phyloP scores from a whole-genome alignment of 352 stramenopile genomes.

The Peronospora farinosa region DNA sequence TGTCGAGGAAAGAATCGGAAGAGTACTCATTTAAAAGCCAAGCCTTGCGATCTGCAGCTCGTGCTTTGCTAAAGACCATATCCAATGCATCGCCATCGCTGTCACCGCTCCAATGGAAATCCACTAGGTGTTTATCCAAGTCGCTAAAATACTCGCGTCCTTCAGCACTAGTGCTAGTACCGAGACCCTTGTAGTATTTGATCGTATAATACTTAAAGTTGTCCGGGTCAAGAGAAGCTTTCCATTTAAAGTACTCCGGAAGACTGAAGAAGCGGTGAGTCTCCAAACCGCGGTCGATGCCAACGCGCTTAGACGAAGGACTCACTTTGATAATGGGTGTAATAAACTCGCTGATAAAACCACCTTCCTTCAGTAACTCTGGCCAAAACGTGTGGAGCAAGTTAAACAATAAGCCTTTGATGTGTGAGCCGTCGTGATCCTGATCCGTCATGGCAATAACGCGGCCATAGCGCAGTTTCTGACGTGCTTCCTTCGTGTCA shows the following conservation, averaged over 20 bases:
- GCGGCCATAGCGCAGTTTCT: constrained; percentile 95
- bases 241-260: constrained; percentile 95
- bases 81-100: constrained; percentile 92
- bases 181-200: constrained; percentile 99
- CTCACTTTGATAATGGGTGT: constrained; percentile 98
- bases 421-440: constrained; percentile 98
- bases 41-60: constrained; percentile 92
- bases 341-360: constrained; percentile 99
- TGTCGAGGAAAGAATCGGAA: constrained; percentile 91
- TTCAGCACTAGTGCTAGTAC: constrained; percentile 95
- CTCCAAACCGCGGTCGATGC: constrained; percentile 62
- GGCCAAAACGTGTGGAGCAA: constrained; percentile 99
- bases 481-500: constrained; percentile 83
- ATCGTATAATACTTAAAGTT: constrained; percentile 90
- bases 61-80: constrained; percentile 98
- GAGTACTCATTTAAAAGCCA: constrained; percentile 91
- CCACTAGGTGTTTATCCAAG: constrained; percentile 91
- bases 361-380: constrained; percentile 88
- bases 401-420: constrained; percentile 99
- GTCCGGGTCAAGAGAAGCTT: constrained; percentile 42
- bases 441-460: constrained; percentile 99
- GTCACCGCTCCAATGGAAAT: constrained; percentile 69
- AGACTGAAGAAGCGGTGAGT: constrained; percentile 94
- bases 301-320: constrained; percentile 38
- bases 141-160: constrained; percentile 98